A percentile compares a stretch with the other conserved stretches of the same genome.
Evolutionary conservation across 1,284 basidiomycete species (phyloP).

Genomic region (Ustilago tritici): DNA sequence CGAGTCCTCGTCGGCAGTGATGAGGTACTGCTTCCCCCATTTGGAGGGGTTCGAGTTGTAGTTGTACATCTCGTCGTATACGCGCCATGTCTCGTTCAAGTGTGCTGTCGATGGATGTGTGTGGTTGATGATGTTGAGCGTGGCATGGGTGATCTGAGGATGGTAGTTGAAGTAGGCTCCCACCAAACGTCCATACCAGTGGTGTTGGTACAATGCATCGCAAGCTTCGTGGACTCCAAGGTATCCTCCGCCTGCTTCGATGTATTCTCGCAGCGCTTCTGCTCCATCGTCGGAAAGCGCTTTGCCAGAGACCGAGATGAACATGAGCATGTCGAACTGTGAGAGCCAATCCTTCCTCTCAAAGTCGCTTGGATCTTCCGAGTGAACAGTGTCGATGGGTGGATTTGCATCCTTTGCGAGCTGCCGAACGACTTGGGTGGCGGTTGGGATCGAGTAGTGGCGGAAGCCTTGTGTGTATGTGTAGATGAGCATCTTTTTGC

Average conservation of each 20-base stretch:
- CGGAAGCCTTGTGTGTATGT: constrained; percentile 55
- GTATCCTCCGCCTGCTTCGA: constrained; percentile 61
- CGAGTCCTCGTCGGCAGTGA: constrained; percentile 51
- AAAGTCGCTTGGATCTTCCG: constrained; percentile 51
- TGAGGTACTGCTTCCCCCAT: constrained; percentile 50
- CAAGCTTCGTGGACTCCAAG: constrained; percentile 61
- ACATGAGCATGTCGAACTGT: constrained; percentile 62
- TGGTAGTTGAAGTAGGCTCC: constrained; percentile 62
- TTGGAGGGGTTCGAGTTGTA: constrained; percentile 52
- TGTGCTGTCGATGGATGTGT: constrained; percentile 55
- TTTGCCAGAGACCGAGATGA: constrained; percentile 56
- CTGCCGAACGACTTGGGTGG: constrained; percentile 47
- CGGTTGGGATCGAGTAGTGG: constrained; percentile 57
- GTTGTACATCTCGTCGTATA: constrained; percentile 63
- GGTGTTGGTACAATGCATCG: constrained; percentile 49
- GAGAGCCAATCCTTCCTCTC: constrained; percentile 46
- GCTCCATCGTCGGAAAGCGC: constrained; percentile 47
- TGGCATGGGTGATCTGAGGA: constrained; percentile 46
- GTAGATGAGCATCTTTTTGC: constrained; percentile 58
- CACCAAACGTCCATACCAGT: constrained; percentile 60
- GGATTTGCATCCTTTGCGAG: constrained; percentile 43
- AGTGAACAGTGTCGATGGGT: constrained; percentile 45
- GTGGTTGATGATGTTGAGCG: constrained; percentile 46
- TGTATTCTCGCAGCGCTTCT: constrained; percentile 51
- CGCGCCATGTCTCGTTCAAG: constrained; percentile 50